A percentile compares a stretch with the other conserved stretches of the same genome.
These are phyloP conservation scores for Cyberlindnera mycetangii DNA, from an alignment of 805 yeast species.

Conservation along the genomic window DNA sequence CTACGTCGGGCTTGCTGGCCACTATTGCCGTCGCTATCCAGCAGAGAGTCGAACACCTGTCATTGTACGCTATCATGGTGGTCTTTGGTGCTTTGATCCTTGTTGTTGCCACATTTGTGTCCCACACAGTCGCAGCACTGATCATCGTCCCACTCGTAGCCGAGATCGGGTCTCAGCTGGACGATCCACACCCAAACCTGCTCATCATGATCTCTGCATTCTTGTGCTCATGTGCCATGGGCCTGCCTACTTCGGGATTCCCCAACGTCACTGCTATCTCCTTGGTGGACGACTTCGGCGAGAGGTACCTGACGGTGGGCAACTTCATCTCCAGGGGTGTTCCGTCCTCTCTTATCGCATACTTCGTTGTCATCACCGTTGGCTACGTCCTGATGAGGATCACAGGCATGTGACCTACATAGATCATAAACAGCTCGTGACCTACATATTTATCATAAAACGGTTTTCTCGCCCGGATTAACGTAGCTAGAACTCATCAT, in stretches of 20 bases:
- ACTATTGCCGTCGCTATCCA: slow-evolving; percentile 76
- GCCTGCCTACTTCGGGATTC: slow-evolving; percentile 94
- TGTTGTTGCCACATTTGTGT: slow-evolving; percentile 88
- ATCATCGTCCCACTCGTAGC: slow-evolving; percentile 88
- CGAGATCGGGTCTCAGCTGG: slow-evolving; percentile 75
- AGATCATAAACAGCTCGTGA: background rate
- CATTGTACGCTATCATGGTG: slow-evolving; percentile 68
- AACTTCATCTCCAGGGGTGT: slow-evolving; percentile 90
- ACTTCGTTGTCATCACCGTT: slow-evolving; percentile 66
- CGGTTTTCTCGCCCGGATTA: background rate
- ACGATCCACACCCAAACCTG: slow-evolving; percentile 80
- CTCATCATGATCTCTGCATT: slow-evolving; percentile 63
- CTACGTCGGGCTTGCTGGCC: slow-evolving; percentile 80
- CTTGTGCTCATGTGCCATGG: slow-evolving; percentile 95
- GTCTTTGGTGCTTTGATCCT: slow-evolving; percentile 81
- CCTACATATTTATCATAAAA: too few species aligned
- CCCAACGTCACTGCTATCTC: slow-evolving; percentile 98
- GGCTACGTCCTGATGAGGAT: slow-evolving; percentile 74
- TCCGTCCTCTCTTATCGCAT: slow-evolving; percentile 78
- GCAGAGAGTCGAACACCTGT: slow-evolving; percentile 57
- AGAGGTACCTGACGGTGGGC: slow-evolving; percentile 81
- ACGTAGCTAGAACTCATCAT: background rate
- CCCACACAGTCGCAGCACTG: slow-evolving; percentile 96
- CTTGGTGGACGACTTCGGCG: slow-evolving; percentile 88
- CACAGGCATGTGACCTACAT: slow-evolving; percentile 33